Conservation (phyloP, 2,329 filamentous ascomycete species). For the Colletotrichum sublineola region DNA sequence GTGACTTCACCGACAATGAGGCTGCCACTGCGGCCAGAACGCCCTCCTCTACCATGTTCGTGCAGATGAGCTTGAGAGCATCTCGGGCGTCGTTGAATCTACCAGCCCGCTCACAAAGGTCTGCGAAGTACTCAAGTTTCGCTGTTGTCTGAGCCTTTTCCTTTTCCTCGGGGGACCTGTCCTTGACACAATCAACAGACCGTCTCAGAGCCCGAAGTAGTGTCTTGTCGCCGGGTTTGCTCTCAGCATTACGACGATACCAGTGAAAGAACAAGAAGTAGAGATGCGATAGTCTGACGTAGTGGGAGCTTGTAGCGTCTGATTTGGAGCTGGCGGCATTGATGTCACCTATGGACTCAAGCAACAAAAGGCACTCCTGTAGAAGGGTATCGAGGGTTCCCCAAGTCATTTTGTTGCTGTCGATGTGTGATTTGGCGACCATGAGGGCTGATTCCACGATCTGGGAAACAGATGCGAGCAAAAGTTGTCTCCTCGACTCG, state of each 20-base stretch:
- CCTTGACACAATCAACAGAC: conserved; percentile 73
- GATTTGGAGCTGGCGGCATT: conserved; percentile 45
- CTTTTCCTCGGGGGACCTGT: conserved; percentile 66
- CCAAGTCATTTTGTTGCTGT: conserved; percentile 64
- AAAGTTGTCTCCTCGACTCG: conserved; percentile 69
- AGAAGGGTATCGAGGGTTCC: conserved; percentile 68
- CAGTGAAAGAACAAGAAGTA: conserved; percentile 70
- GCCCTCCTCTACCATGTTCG: conserved; percentile 70
- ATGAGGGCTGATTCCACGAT: conserved; percentile 73
- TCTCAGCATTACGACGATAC: conserved; percentile 49
- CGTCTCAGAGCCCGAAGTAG: conserved; percentile 71
- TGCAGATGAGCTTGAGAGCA: conserved; percentile 72
- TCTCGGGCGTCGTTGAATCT: conserved; percentile 69
- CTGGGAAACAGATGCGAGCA: conserved; percentile 66
- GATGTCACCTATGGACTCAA: conserved; percentile 65
- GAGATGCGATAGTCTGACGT: conserved; percentile 77
- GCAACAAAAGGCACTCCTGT: conserved; percentile 66
- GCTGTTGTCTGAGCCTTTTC: conserved; percentile 70
- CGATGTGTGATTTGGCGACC: conserved; percentile 66
- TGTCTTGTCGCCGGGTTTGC: conserved; percentile 56
- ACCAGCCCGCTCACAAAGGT: conserved; percentile 67
- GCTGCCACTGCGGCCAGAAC: conserved; percentile 67
- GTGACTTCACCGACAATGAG: conserved; percentile 62
- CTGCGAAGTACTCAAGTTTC: conserved; percentile 77
- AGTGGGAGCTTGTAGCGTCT: conserved; percentile 59